Evolutionary conservation across 345 rosid species (phyloP).

Genomic region (Pistacia atlantica): DNA sequence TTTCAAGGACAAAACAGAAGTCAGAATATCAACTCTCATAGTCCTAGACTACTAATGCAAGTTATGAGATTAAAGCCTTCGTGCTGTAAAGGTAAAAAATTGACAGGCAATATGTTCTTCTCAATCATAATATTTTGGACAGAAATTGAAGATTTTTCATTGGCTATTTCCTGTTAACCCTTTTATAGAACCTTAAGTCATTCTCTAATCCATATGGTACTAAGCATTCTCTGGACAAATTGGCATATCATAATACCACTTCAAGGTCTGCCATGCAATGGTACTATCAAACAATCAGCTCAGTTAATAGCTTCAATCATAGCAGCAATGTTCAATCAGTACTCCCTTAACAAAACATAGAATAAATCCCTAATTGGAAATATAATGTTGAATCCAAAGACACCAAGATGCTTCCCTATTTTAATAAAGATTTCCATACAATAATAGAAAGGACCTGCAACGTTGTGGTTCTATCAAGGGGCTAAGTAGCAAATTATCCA

Average conservation of each 20-base stretch:
- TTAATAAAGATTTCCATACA: constrained; percentile 2
- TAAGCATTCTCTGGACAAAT: not conserved
- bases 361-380: not conserved
- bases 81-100: not conserved
- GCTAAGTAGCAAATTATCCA: not conserved
- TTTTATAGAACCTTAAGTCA: not conserved
- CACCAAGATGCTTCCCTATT: not conserved
- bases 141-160: not conserved
- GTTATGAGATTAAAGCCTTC: not conserved
- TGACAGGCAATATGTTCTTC: not conserved
- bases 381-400: not conserved
- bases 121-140: not conserved
- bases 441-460: not conserved
- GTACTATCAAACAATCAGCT: not conserved
- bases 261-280: not conserved
- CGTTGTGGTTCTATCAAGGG: not conserved
- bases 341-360: not conserved
- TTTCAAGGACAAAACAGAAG: not conserved
- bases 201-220: not conserved
- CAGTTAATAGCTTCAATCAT: not conserved
- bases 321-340: not conserved
- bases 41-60: not conserved
- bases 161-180: not conserved
- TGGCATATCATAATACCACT: not conserved
- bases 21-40: not conserved